A percentile compares a stretch with the other conserved stretches of the same genome.
Evolutionary conservation across 1,284 basidiomycete genomes (phyloP).

Genomic region (Leccinum pallidistipes): DNA sequence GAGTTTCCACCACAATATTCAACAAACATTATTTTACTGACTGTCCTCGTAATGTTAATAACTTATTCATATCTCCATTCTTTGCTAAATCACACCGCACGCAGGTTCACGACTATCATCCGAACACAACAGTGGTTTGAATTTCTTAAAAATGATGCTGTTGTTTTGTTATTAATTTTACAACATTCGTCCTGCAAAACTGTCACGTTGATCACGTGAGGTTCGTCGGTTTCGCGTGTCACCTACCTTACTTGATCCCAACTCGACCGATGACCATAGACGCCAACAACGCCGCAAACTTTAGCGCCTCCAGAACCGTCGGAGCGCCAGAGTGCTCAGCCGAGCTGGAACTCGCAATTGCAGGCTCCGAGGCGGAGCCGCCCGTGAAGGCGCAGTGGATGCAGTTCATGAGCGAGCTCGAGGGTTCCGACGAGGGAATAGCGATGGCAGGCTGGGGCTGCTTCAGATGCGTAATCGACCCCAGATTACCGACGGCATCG

Average conservation of each 20-base stretch:
- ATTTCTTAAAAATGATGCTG: too few relatives aligned
- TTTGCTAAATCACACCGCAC: too few relatives aligned
- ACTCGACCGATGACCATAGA: conserved; percentile 41
- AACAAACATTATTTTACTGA: too few relatives aligned
- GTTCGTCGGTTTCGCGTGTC: too few relatives aligned
- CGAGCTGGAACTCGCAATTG: neutral
- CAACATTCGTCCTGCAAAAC: too few relatives aligned
- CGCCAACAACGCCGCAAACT: conserved; percentile 46
- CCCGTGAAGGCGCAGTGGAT: conserved; percentile 11
- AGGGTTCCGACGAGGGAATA: neutral
- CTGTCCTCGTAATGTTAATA: too few relatives aligned
- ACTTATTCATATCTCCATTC: too few relatives aligned
- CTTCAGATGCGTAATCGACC: conserved; percentile 47
- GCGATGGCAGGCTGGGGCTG: conserved; percentile 14
- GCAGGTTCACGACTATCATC: too few relatives aligned
- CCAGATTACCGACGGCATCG: conserved; percentile 48
- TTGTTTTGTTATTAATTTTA: too few relatives aligned
- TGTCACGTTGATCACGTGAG: too few relatives aligned
- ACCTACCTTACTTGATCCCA: conserved; percentile 15
- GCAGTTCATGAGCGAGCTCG: conserved; percentile 18
- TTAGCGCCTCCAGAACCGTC: conserved; percentile 47
- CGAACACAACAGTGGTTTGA: too few relatives aligned
- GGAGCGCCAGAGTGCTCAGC: conserved; percentile 36
- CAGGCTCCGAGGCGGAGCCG: neutral
- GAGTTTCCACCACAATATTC: too few relatives aligned